phyloP scores from a whole-genome alignment of 2,329 filamentous ascomycete genomes.

The Neonectria coccinea region DNA sequence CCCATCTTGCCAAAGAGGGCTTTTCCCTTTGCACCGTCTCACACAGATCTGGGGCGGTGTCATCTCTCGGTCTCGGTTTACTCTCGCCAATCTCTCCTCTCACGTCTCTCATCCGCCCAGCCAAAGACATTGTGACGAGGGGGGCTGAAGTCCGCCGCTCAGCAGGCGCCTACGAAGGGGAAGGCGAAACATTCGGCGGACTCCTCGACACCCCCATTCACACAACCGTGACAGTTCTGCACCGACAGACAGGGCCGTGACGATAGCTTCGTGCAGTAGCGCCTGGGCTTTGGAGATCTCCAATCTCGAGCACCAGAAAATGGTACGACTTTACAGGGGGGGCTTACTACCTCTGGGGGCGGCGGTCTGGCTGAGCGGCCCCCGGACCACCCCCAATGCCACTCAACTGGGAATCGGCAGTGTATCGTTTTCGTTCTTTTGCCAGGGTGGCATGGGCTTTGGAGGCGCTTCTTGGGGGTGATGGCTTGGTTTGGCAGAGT shows the following conservation, averaged over 20 bases:
- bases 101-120: neutral
- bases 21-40: constrained; percentile 5
- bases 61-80: constrained; percentile 11
- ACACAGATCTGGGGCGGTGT: constrained; percentile 12
- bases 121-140: constrained; percentile 4
- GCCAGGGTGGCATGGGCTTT: constrained; percentile 22
- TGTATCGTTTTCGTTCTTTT: constrained; percentile 22
- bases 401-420: constrained; percentile 34
- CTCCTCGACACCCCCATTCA: constrained; percentile 20
- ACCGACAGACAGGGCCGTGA: constrained; percentile 41
- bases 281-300: constrained; percentile 46
- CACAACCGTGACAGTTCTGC: constrained; percentile 35
- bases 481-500: constrained; percentile 12
- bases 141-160: constrained; percentile 15
- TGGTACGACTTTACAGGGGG: constrained; percentile 45
- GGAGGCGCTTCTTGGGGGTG: constrained; percentile 21
- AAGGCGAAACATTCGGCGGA: constrained; percentile 34
- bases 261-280: constrained; percentile 44
- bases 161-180: constrained; percentile 7
- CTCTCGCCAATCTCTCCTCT: constrained; percentile 12
- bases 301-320: constrained; percentile 45
- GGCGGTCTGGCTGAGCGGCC: constrained; percentile 40
- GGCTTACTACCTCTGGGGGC: constrained; percentile 37
- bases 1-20: constrained; percentile 39
- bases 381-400: constrained; percentile 37